Evolutionary conservation across 352 stramenopile species (phyloP).

Genomic region (Phytophthora capsici): DNA sequence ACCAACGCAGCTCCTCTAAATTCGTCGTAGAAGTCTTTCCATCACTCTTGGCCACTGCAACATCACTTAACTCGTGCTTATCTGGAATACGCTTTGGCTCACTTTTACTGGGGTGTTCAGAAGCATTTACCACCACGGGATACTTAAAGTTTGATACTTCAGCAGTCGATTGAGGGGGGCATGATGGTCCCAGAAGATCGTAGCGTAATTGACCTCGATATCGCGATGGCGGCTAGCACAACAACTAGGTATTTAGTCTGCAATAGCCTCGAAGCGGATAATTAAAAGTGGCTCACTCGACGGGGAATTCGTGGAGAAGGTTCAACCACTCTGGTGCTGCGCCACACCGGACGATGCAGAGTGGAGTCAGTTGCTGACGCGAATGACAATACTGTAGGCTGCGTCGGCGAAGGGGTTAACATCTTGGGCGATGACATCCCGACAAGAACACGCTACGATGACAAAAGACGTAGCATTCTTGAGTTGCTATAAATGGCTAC

Average conservation of each 20-base stretch:
- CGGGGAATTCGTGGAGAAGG: conserved; percentile 27
- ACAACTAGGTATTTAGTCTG: neutral
- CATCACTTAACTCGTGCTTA: neutral
- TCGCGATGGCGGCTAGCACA: conserved; percentile 47
- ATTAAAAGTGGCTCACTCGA: conserved; percentile 33
- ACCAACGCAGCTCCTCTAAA: conserved; percentile 74
- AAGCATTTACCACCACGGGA: neutral
- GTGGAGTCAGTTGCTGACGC: conserved; percentile 61
- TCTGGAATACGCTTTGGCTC: neutral
- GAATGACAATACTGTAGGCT: conserved; percentile 46
- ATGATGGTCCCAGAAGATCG: conserved; percentile 29
- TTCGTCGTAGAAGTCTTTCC: conserved; percentile 38
- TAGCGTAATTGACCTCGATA: conserved; percentile 45
- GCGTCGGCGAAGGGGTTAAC: conserved; percentile 2
- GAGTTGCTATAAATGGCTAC: conserved; percentile 17
- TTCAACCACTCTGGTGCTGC: conserved; percentile 44
- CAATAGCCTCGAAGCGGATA: neutral
- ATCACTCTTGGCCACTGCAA: neutral
- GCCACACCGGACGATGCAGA: conserved; percentile 60
- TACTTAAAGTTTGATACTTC: neutral
- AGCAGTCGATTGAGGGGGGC: neutral
- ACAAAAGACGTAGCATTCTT: neutral
- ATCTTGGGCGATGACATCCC: conserved; percentile 16
- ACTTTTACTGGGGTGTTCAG: neutral
- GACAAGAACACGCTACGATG: neutral